phyloP scores from a whole-genome alignment of 345 rosid species.

The Citrus sp. region DNA sequence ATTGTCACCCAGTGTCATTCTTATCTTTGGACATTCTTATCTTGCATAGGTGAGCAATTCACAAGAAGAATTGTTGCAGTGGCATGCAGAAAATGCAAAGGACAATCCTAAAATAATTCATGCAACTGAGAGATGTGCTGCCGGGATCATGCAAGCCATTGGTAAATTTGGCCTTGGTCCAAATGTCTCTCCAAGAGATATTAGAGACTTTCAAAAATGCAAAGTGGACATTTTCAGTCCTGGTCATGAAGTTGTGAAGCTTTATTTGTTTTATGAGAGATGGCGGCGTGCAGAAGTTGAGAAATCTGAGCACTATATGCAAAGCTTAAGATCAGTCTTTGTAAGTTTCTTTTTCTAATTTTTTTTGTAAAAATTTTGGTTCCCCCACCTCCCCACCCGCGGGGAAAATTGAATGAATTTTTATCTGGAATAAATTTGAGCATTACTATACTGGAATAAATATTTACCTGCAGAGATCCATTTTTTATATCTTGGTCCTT shows the following conservation, averaged over 20 bases:
- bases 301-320: slow-evolving; percentile 51
- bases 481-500: too few species aligned
- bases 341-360: slow-evolving; percentile 33
- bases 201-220: slow-evolving; percentile 38
- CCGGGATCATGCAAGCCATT: slow-evolving; percentile 87
- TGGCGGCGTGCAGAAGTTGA: slow-evolving; percentile 94
- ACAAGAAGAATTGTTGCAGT: slow-evolving; percentile 92
- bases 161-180: slow-evolving; percentile 91
- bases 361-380: slow-evolving; percentile 8
- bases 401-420: too few species aligned
- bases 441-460: background rate
- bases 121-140: slow-evolving; percentile 86
- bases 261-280: slow-evolving; percentile 76
- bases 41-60: slow-evolving; percentile 80
- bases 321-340: slow-evolving; percentile 23
- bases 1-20: background rate
- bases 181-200: slow-evolving; percentile 80
- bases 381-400: too few species aligned
- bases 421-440: background rate
- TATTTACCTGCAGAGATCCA: background rate
- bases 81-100: slow-evolving; percentile 89
- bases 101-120: slow-evolving; percentile 76
- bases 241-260: slow-evolving; percentile 57
- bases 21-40: slow-evolving; percentile 14
- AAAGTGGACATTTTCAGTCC: slow-evolving; percentile 40